phyloP scores from a whole-genome alignment of 345 rosid genomes.

The Citrus sp. region DNA sequence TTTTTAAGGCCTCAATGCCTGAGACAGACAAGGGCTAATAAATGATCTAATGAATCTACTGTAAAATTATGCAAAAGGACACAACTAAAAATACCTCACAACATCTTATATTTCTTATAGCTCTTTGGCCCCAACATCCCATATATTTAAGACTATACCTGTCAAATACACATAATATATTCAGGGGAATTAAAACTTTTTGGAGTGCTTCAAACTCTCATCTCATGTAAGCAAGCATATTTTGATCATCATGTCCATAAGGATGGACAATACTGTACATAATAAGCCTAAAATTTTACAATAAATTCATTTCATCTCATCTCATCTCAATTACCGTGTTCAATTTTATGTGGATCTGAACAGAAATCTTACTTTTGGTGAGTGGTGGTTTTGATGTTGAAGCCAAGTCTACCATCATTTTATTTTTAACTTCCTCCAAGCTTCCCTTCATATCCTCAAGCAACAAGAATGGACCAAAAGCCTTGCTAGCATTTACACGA shows the following conservation, averaged over 20 bases:
- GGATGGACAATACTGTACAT: too few species aligned
- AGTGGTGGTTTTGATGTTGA: constrained; percentile 75
- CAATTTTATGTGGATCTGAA: too few species aligned
- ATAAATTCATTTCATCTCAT: too few species aligned
- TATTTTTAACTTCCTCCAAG: constrained; percentile 48
- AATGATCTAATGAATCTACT: background rate
- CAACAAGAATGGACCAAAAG: constrained; percentile 51
- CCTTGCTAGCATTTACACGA: constrained; percentile 59
- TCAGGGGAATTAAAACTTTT: background rate
- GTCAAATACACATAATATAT: constrained; percentile 10
- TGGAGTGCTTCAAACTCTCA: background rate
- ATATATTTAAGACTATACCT: constrained; percentile 78
- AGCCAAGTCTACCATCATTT: constrained; percentile 65
- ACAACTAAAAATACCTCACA: too few species aligned
- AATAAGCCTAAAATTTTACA: too few species aligned
- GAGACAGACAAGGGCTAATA: background rate
- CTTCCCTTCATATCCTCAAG: constrained; percentile 57
- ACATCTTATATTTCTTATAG: constrained; percentile 41
- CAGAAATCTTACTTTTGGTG: constrained; percentile 52
- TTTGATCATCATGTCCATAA: too few species aligned
- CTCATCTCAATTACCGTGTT: too few species aligned
- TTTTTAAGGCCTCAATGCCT: background rate
- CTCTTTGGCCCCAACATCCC: constrained; percentile 98
- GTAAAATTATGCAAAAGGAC: too few species aligned
- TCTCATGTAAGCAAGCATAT: too few species aligned